These are phyloP conservation scores for Pythium phragmiticola DNA, from an alignment of 352 stramenopile species.

Conservation along the genomic window DNA sequence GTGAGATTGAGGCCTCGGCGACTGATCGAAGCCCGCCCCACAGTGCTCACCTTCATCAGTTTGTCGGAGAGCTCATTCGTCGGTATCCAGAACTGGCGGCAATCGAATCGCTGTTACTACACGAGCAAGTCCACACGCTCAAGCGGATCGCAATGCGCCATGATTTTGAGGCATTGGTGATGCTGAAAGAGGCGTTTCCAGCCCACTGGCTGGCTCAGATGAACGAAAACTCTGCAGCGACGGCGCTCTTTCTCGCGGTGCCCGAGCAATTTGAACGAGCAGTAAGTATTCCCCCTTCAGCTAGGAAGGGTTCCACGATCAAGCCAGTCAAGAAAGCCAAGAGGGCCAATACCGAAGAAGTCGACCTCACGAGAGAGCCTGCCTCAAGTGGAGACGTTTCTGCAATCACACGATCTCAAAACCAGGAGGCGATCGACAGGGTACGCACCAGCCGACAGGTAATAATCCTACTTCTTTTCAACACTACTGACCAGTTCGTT, in stretches of 20 bases:
- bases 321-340: not conserved
- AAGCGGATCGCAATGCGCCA: conserved; percentile 30
- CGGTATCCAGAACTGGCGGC: conserved; percentile 18
- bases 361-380: conserved; percentile 14
- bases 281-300: not conserved
- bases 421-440: conserved; percentile 31
- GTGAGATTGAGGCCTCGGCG: conserved; percentile 24
- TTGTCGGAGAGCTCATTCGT: conserved; percentile 15
- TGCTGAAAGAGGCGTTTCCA: conserved; percentile 49
- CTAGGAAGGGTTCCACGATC: not conserved
- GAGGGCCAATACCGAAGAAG: not conserved
- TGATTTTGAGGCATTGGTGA: conserved; percentile 47
- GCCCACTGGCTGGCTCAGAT: conserved; percentile 36
- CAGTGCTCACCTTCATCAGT: not conserved
- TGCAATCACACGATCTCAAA: not conserved
- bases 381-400: not conserved
- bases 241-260: conserved; percentile 29
- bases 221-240: conserved; percentile 45
- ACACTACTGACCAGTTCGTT: too few species aligned
- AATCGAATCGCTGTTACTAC: conserved; percentile 24
- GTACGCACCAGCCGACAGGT: conserved; percentile 26
- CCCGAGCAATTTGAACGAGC: conserved; percentile 15
- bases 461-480: not conserved
- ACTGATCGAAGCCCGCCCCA: not conserved
- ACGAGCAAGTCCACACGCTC: conserved; percentile 29